Evolutionary conservation across 305 asterid species (phyloP).

Genomic region (Fraxinus xanthoxyloides): DNA sequence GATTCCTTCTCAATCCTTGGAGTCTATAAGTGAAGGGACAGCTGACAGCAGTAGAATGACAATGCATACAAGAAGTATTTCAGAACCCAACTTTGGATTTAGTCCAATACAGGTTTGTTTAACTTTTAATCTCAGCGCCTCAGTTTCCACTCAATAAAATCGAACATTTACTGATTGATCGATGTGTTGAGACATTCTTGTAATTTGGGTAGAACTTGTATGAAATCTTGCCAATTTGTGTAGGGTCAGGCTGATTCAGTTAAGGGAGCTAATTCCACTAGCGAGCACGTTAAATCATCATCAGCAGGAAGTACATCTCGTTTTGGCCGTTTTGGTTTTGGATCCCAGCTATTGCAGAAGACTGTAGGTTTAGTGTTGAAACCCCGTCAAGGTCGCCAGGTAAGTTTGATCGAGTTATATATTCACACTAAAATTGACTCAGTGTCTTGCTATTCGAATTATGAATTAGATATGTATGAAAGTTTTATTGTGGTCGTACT

Average conservation of each 20-base stretch:
- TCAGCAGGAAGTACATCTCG: constrained; percentile 55
- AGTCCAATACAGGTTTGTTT: constrained; percentile 83
- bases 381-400: constrained; percentile 87
- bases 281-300: constrained; percentile 51
- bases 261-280: constrained; percentile 58
- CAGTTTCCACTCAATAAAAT: constrained; percentile 2
- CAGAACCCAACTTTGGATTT: constrained; percentile 97
- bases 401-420: constrained; percentile 23
- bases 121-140: constrained; percentile 5
- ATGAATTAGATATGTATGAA: neutral
- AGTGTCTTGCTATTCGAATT: neutral
- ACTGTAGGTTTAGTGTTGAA: constrained; percentile 81
- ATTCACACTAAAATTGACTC: neutral
- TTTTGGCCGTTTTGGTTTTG: constrained; percentile 75
- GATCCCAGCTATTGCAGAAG: constrained; percentile 81
- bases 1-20: constrained; percentile 69
- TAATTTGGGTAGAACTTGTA: neutral
- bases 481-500: constrained; percentile 16
- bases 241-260: constrained; percentile 64
- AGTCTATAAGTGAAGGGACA: constrained; percentile 61
- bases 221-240: constrained; percentile 15
- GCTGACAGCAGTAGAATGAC: constrained; percentile 46
- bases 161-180: constrained; percentile 13
- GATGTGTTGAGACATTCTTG: neutral
- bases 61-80: constrained; percentile 83